Evolutionary conservation across 2,329 filamentous ascomycete genomes (phyloP).

Genomic region (Trematosphaeria pertusa): DNA sequence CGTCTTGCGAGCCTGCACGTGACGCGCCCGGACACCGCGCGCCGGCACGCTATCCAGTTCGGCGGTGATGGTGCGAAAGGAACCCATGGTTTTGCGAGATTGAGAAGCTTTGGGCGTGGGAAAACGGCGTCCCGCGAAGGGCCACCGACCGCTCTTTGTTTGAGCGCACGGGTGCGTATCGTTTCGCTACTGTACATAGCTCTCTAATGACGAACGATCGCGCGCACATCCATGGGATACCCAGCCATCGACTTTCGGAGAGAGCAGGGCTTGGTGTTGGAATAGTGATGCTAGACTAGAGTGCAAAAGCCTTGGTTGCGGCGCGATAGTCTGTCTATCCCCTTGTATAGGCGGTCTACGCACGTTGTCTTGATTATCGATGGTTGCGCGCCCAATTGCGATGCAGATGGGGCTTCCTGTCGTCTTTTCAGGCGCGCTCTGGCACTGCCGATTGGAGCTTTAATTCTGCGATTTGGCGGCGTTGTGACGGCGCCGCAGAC

Average conservation of each 20-base stretch:
- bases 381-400: not conserved
- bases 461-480: not conserved
- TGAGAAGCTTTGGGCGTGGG: too few relatives aligned
- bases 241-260: too few relatives aligned
- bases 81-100: too few relatives aligned
- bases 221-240: too few relatives aligned
- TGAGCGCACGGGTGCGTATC: too few relatives aligned
- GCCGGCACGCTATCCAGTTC: not conserved
- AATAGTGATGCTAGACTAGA: not conserved
- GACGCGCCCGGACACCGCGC: not conserved
- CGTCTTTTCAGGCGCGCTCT: conserved; percentile 4
- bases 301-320: too few relatives aligned
- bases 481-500: not conserved
- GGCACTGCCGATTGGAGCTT: conserved; percentile 2
- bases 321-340: not conserved
- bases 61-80: too few relatives aligned
- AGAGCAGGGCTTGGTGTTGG: not conserved
- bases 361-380: not conserved
- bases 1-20: not conserved
- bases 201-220: conserved; percentile 8
- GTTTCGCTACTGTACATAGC: too few relatives aligned
- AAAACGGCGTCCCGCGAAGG: too few relatives aligned
- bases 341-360: not conserved
- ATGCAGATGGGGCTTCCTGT: conserved; percentile 1
- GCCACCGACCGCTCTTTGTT: too few relatives aligned